Conservation (phyloP, 352 stramenopile genomes). For the Phytophthora sp. region DNA sequence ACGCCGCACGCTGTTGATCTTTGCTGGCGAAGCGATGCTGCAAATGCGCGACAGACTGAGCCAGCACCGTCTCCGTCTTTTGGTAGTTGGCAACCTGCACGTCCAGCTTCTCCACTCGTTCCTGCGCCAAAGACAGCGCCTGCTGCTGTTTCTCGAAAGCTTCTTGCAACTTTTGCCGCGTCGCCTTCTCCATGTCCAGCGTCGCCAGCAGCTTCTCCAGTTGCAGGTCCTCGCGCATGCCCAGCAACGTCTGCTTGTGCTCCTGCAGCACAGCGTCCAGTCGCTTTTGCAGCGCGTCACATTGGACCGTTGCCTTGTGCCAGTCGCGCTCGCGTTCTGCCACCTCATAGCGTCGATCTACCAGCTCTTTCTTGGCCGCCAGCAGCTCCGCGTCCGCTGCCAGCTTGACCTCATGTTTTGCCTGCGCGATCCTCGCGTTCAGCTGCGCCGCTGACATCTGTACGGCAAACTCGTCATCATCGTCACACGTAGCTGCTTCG, state of each 20-base stretch:
- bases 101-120: constrained; percentile 51
- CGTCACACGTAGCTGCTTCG: neutral
- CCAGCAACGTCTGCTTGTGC: constrained; percentile 57
- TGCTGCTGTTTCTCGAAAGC: constrained; percentile 53
- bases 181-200: constrained; percentile 62
- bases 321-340: constrained; percentile 36
- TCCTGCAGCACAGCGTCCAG: constrained; percentile 53
- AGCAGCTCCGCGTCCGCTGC: constrained; percentile 55
- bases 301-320: constrained; percentile 15
- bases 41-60: constrained; percentile 71
- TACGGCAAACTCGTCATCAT: constrained; percentile 27
- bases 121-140: constrained; percentile 44
- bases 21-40: constrained; percentile 66
- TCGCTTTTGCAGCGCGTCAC: constrained; percentile 39
- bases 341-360: constrained; percentile 49
- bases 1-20: constrained; percentile 59
- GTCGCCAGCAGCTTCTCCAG: constrained; percentile 56
- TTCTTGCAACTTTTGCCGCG: constrained; percentile 44
- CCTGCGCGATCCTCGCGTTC: constrained; percentile 56
- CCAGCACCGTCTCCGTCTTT: constrained; percentile 79
- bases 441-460: constrained; percentile 59
- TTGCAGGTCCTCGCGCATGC: constrained; percentile 54
- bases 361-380: constrained; percentile 48
- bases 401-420: constrained; percentile 60
- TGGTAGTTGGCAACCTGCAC: constrained; percentile 68